Evolutionary conservation across 306 rosid genomes (phyloP).

Genomic region (Begonia peltatifolia): DNA sequence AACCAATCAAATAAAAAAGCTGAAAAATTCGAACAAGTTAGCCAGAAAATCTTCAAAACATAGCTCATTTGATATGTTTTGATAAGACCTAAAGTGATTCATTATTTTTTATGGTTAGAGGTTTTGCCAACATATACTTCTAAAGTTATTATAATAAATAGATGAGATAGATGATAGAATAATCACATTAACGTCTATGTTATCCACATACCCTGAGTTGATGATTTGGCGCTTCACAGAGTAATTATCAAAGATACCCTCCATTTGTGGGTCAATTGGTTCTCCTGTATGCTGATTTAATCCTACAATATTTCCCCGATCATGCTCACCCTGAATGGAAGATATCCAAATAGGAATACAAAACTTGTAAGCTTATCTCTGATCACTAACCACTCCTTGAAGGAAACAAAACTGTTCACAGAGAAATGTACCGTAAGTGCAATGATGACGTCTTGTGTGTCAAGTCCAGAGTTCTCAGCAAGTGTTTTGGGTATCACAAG

Average conservation of each 20-base stretch:
- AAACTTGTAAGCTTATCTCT: not conserved
- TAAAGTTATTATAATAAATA: not conserved
- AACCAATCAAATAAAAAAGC: not conserved
- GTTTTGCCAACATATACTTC: too few relatives aligned
- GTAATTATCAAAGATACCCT: slow-evolving; percentile 94
- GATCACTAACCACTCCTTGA: not conserved
- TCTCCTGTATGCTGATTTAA: slow-evolving; percentile 80
- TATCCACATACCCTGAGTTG: slow-evolving; percentile 68
- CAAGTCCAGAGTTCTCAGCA: slow-evolving; percentile 92
- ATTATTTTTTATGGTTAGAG: too few relatives aligned
- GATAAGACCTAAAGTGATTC: too few relatives aligned
- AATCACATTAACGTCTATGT: not conserved
- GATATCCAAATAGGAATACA: slow-evolving; percentile 6
- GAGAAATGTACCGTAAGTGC: slow-evolving; percentile 22
- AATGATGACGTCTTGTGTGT: slow-evolving; percentile 86
- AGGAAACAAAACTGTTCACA: not conserved
- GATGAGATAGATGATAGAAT: not conserved
- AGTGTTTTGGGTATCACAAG: slow-evolving; percentile 96
- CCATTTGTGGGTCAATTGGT: slow-evolving; percentile 82
- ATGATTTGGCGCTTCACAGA: slow-evolving; percentile 89
- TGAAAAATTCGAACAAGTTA: not conserved
- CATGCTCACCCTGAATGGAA: slow-evolving; percentile 76
- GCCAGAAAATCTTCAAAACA: not conserved
- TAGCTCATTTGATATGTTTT: too few relatives aligned
- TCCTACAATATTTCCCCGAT: slow-evolving; percentile 70